Base-by-base conservation (phyloP, 129 eudicot species). In the Mikania micrantha region DNA sequence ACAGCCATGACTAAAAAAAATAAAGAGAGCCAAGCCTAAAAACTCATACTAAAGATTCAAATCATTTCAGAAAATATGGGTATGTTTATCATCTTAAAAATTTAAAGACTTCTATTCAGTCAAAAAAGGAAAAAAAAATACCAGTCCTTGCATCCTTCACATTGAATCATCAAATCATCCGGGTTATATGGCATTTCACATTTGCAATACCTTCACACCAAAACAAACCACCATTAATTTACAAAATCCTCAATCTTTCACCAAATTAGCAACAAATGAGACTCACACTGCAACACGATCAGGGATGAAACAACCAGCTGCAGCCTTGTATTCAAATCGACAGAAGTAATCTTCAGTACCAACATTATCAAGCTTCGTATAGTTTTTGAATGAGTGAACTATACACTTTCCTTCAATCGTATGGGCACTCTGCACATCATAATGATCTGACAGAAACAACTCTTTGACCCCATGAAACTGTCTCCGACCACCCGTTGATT, bases 101-200 rank as follows among this genome's bases (percentile, higher is more conserved):
- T 16, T 45, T 35, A 20, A 25, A 29, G 13, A 25, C 31, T 44
- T 24, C 16, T 45, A 44, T 27, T 16, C 16, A 15, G 50, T 44
- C 8, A 36, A 35, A 38, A 58, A 15, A n/a, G n/a, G n/a, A n/a
- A n/a, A 7, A 29, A n/a, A 5, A 35, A 17, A 68, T 68, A 68
- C 73, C 64, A 68, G 73, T 68, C 73, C 35, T 54, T 68, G 73
- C 73, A 68, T 53, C 39, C 73, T 68, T 68, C 73, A 35, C 73
- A 68, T 13, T 68, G 48, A 42, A 68, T 64, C 73, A 68, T 68
- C 63, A 68, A 68, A 25, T 68, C 73, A 68, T 68, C 73, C 8
- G 73, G 64, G 29, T 68, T 68, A 15, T 68, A 68, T 7, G 73
- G 73, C 73, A 68, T 52, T 38, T 68, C 73, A 53, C 73, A 68